Percentiles rank a stretch among this genome's conserved stretches.
Evolutionary conservation across 495 filamentous ascomycete genomes (phyloP).

Genomic region (Talaromyces proteolyticus): DNA sequence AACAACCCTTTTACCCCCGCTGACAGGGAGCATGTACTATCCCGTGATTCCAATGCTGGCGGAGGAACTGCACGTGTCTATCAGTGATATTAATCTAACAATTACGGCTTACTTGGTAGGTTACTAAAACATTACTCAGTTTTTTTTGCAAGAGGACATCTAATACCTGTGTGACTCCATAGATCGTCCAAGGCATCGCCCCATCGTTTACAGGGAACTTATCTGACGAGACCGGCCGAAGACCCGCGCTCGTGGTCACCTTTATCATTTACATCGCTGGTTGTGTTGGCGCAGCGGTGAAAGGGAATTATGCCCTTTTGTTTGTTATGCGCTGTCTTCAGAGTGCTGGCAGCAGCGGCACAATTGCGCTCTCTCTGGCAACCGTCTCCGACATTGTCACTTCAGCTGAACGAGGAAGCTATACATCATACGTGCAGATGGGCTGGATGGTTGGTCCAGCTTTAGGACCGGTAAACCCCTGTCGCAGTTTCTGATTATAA

Average conservation of each 20-base stretch:
- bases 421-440: constrained; percentile 46
- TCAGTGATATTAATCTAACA: too few species aligned
- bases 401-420: constrained; percentile 52
- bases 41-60: too few species aligned
- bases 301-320: constrained; percentile 52
- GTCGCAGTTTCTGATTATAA: constrained; percentile 19
- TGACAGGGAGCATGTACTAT: too few species aligned
- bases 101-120: too few species aligned
- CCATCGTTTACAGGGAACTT: constrained; percentile 57
- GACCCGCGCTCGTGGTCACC: constrained; percentile 52
- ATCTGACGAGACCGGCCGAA: constrained; percentile 51
- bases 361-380: constrained; percentile 51
- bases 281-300: constrained; percentile 58
- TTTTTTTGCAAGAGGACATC: too few species aligned
- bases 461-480: constrained; percentile 32
- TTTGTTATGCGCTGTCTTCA: constrained; percentile 59
- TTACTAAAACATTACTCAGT: too few species aligned
- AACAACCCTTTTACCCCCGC: too few species aligned
- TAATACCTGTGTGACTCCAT: too few species aligned
- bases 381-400: constrained; percentile 58
- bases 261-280: constrained; percentile 56
- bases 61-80: too few species aligned
- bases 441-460: constrained; percentile 18
- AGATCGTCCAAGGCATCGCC: constrained; percentile 55
- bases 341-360: constrained; percentile 48